Evolutionary conservation across 2,329 filamentous ascomycete species (phyloP), one percentile per base, ranked within the genome.

Genomic region (Paecilomyces variotii): DNA sequence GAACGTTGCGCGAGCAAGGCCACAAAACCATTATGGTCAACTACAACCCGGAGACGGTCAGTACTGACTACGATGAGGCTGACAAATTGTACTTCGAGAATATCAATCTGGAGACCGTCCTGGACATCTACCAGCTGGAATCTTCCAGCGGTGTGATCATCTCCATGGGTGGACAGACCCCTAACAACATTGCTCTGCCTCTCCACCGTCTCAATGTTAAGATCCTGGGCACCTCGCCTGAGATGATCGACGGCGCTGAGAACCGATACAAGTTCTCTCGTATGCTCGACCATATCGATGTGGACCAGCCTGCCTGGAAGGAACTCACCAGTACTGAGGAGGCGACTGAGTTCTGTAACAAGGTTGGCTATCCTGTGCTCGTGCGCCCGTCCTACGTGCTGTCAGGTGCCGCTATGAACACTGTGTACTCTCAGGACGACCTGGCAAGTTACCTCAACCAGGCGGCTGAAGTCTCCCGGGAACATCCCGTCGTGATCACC

Each of bases 251-350:
- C 74, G 91, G 85, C 35, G 94, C 94, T 1, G 94, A 99, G 80
- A 97, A 99, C 75, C 84, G 94, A 59, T 97, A 95, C 83, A 97
- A 97, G 81, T 97, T 97, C 81, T 96, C 91, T 51, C 91, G 94
- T 70, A 96, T 97, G 91, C 82, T 97, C 64, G 94, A 99, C 76
- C 85, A 89, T 66, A 96, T 97, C 65, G 88, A 84, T 27, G 94
- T 99, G 32, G 94, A 99, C 72, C 94, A 99, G 78, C 94, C 94
- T 4, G 90, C 90, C 6, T 99, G 94, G 94, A 97, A 97, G 78
- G 94, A 97, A 74, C 81, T 97, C 57, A 97, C 92, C 2, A 96
- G 91, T 78, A 91, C 96, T 64, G 88, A 92, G 50, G 94, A 97
- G 70, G 94, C 94, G 0, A 87, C 84, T 63, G 80, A 82, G 1